Percentiles rank a stretch among this genome's conserved stretches.
Evolutionary conservation across 805 yeast genomes (phyloP).

Genomic region (Candida verbasci): DNA sequence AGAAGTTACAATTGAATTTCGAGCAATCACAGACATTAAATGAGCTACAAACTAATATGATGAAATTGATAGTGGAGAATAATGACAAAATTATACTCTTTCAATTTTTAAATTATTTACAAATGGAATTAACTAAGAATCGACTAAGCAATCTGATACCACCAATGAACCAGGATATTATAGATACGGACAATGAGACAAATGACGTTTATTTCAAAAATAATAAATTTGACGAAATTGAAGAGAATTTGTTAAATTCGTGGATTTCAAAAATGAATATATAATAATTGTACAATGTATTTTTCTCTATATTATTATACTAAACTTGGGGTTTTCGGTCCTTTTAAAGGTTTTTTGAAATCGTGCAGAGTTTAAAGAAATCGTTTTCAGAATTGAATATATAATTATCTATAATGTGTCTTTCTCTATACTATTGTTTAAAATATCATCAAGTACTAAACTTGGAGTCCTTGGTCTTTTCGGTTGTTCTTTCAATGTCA

Average conservation of each 20-base stretch:
- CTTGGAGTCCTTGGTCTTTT: not conserved
- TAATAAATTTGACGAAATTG: conserved; percentile 34
- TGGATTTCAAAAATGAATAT: conserved; percentile 23
- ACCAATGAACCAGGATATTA: too few species aligned
- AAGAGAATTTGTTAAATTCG: conserved; percentile 33
- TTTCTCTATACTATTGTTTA: not conserved
- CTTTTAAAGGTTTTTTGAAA: too few species aligned
- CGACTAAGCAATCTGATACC: too few species aligned
- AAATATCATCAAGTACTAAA: conserved; percentile 1
- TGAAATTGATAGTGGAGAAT: conserved; percentile 20
- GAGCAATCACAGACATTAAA: conserved; percentile 35
- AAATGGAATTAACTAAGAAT: conserved; percentile 30
- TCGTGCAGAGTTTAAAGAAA: too few species aligned
- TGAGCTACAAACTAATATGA: conserved; percentile 30
- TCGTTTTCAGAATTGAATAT: too few species aligned
- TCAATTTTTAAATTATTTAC: conserved; percentile 35
- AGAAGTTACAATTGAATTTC: conserved; percentile 22
- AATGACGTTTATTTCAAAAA: not conserved
- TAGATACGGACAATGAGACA: conserved; percentile 3
- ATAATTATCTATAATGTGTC: too few species aligned
- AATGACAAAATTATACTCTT: conserved; percentile 21
- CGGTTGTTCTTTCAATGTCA: too few species aligned
- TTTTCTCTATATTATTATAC: too few species aligned
- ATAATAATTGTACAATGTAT: not conserved
- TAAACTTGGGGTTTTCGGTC: not conserved